A percentile compares a stretch with the other conserved stretches of the same genome.
These are phyloP conservation scores for Aureobasidium sp. DNA, from an alignment of 2,329 filamentous ascomycete genomes.

Conservation along the genomic window DNA sequence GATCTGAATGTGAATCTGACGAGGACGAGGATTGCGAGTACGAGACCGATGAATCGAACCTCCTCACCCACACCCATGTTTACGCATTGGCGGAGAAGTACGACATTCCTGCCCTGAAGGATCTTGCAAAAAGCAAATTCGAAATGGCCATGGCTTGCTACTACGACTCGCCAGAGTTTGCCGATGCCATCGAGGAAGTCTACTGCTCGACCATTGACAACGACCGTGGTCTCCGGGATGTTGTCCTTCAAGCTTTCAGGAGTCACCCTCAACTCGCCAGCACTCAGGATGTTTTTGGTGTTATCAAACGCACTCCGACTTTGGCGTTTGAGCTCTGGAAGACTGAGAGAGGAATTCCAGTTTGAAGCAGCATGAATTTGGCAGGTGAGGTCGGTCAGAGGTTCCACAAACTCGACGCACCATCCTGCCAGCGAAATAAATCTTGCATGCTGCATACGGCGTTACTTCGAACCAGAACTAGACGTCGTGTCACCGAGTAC, in stretches of 20 bases:
- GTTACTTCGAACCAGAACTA: neutral
- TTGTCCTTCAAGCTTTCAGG: conserved; percentile 40
- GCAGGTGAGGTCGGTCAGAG: neutral
- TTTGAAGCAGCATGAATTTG: conserved; percentile 15
- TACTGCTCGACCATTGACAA: conserved; percentile 42
- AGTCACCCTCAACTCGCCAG: conserved; percentile 36
- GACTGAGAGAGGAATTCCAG: conserved; percentile 37
- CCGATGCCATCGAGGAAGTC: conserved; percentile 40
- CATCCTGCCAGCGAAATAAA: neutral
- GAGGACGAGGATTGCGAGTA: conserved; percentile 25
- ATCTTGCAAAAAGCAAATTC: conserved; percentile 38
- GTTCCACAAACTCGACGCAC: neutral
- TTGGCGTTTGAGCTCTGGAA: conserved; percentile 41
- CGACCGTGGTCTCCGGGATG: conserved; percentile 39
- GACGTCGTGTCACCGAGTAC: neutral
- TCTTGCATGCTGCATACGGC: neutral
- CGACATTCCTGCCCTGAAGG: conserved; percentile 39
- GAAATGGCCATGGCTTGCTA: conserved; percentile 36
- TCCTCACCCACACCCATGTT: conserved; percentile 39
- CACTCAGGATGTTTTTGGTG: conserved; percentile 37
- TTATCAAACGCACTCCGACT: conserved; percentile 37
- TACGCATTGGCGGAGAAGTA: conserved; percentile 45
- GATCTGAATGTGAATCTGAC: conserved; percentile 28
- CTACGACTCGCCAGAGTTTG: conserved; percentile 36
- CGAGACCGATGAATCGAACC: conserved; percentile 32